Percentiles rank a stretch among this genome's conserved stretches.
These are phyloP conservation scores for Celoporthe dispersa DNA, from an alignment of 2,329 filamentous ascomycete species.

Conservation along the genomic window DNA sequence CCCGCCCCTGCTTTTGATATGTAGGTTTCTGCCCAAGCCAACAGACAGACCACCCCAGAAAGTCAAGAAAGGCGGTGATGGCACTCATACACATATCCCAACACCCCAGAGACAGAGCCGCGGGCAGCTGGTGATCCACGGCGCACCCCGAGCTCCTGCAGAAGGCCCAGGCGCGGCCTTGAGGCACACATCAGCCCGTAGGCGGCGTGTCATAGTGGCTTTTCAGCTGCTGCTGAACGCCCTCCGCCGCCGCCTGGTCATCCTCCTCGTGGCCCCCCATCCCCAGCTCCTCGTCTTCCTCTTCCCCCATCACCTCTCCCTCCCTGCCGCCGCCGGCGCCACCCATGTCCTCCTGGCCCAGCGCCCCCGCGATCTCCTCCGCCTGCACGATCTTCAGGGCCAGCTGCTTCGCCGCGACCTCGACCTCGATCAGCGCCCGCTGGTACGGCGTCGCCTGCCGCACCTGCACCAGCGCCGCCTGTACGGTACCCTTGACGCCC, in stretches of 20 bases:
- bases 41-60: too few species aligned
- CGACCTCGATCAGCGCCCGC: constrained; percentile 55
- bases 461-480: constrained; percentile 52
- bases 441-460: constrained; percentile 48
- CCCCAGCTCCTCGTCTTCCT: constrained; percentile 24
- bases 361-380: constrained; percentile 45
- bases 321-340: background rate
- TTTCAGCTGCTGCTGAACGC: constrained; percentile 10
- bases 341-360: constrained; percentile 35
- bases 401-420: constrained; percentile 58
- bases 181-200: constrained; percentile 15
- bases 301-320: background rate
- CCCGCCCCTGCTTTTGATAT: too few species aligned
- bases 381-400: constrained; percentile 57
- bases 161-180: constrained; percentile 10
- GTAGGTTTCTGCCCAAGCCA: too few species aligned
- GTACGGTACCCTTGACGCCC: constrained; percentile 48
- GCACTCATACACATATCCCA: too few species aligned
- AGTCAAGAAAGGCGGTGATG: too few species aligned
- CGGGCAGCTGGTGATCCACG: too few species aligned
- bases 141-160: too few species aligned
- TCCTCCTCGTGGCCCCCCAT: constrained; percentile 6
- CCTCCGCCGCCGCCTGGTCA: background rate
- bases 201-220: constrained; percentile 25
- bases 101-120: too few species aligned